Conservation (phyloP, 2,329 filamentous ascomycete genomes). For the Botrytis paeoniae region DNA sequence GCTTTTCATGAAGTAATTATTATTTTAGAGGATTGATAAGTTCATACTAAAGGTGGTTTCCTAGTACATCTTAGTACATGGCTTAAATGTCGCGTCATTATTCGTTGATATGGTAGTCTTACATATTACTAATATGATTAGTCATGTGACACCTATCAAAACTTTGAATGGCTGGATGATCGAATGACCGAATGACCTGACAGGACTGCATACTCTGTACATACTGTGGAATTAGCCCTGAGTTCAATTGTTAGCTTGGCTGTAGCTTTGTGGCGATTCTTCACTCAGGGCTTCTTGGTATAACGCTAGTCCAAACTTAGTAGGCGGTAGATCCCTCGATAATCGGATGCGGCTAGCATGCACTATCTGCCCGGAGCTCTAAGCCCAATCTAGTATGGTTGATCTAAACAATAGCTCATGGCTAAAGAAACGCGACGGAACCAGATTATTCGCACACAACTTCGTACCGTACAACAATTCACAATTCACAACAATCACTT, state of each 20-base stretch:
- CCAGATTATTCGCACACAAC: constrained; percentile 9
- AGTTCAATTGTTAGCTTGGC: not conserved
- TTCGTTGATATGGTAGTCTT: not conserved
- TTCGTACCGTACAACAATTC: not conserved
- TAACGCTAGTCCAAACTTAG: not conserved
- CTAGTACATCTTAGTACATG: not conserved
- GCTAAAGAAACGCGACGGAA: constrained; percentile 6
- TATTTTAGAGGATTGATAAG: not conserved
- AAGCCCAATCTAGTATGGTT: not conserved
- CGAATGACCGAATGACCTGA: too few species aligned
- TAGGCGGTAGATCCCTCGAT: not conserved
- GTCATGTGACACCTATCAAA: not conserved
- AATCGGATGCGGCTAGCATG: not conserved
- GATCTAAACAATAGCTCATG: not conserved
- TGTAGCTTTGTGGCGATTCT: not conserved
- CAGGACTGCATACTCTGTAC: too few species aligned
- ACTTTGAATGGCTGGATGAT: not conserved
- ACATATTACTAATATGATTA: not conserved
- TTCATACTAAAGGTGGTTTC: not conserved
- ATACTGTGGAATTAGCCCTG: not conserved
- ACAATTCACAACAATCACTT: not conserved
- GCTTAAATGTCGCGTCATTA: not conserved
- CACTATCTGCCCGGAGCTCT: not conserved
- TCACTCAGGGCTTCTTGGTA: not conserved
- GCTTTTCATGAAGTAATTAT: not conserved